Evolutionary conservation across 768 basidiomycete species (phyloP), one percentile per base, ranked within the genome.

Genomic region (Pulveroboletus sp.): DNA sequence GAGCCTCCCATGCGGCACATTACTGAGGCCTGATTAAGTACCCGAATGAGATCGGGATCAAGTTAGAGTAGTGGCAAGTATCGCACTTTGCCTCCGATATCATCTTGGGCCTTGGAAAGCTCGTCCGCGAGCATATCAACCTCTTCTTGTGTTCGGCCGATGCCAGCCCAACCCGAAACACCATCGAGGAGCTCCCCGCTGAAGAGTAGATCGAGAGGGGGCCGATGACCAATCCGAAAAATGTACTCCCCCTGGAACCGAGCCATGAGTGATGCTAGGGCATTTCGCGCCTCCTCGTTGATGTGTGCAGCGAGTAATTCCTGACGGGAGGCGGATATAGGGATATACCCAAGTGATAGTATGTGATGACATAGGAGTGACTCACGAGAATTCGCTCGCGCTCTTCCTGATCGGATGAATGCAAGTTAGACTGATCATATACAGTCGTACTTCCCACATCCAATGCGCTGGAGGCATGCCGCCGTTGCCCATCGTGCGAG

Each of bases 51-150:
- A 35, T 43, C 35, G 12, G 41, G 16, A 9, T 22, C 16, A 20
- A 6, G 23, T 24, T 10, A 47, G 43, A 30, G 47, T 4, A 22
- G n/a, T 17, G 14, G 49, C 13, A 19, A 43, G 20, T 32, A n/a
- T 34, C 63, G 16, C 49, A 89, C 89, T 75, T 88, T 86, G 17
- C 85, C 89, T 16, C 90, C 89, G 31, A 92, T 76, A 58, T 92
- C 89, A 50, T 89, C 87, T 0, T 82, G 82, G 0, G 72, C 68
- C 36, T 68, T 71, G 5, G 65, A 72, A 41, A 89, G 62, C 55
- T 67, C 69, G 5, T 69, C 59, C 27, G 67, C 67, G 20, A 89
- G 64, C 2, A 45, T 60, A 13, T 78, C 71, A 8, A 89, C 56
- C 49, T 89, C 80, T 30, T 77, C 74, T 14, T 67, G 62, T 0